A percentile compares a stretch with the other conserved stretches of the same genome.
Conservation (phyloP, 148 eudicot genomes). For the Vaccinium vitisidaea region DNA sequence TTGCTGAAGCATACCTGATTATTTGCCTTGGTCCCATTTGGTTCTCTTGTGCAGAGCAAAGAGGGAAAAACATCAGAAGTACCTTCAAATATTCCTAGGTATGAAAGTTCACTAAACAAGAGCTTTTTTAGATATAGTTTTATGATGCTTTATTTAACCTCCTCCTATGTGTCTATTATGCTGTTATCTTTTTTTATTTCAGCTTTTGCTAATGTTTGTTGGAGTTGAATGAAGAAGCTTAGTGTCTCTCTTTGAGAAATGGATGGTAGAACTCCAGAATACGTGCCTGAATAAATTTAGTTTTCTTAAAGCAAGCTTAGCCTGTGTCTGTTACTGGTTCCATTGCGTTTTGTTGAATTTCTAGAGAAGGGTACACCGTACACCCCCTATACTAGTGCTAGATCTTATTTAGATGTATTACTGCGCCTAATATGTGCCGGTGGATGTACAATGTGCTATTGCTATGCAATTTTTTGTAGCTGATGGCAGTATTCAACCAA, state of each 20-base stretch:
- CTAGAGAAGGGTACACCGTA: background rate
- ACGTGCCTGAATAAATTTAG: background rate
- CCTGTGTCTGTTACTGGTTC: background rate
- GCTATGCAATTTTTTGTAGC: background rate
- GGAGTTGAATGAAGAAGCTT: background rate
- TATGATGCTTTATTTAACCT: background rate
- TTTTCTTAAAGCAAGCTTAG: background rate
- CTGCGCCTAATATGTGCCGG: background rate
- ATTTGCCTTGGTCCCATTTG: background rate
- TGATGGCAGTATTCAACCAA: background rate
- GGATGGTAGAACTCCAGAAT: background rate
- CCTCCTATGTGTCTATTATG: background rate
- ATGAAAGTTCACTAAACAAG: conserved; percentile 9
- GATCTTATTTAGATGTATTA: background rate
- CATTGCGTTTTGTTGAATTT: background rate
- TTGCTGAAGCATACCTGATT: conserved; percentile 8
- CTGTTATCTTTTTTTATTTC: background rate
- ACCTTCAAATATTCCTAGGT: conserved; percentile 45
- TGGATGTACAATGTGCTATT: background rate
- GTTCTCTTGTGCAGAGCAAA: conserved; percentile 52
- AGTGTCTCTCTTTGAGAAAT: background rate
- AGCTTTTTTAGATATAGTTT: background rate
- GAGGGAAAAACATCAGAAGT: conserved; percentile 31
- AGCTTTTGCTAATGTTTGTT: background rate
- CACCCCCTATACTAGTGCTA: background rate